These are phyloP conservation scores for Arthrocladium fulminans DNA, from an alignment of 2,329 filamentous ascomycete genomes.

Conservation along the genomic window DNA sequence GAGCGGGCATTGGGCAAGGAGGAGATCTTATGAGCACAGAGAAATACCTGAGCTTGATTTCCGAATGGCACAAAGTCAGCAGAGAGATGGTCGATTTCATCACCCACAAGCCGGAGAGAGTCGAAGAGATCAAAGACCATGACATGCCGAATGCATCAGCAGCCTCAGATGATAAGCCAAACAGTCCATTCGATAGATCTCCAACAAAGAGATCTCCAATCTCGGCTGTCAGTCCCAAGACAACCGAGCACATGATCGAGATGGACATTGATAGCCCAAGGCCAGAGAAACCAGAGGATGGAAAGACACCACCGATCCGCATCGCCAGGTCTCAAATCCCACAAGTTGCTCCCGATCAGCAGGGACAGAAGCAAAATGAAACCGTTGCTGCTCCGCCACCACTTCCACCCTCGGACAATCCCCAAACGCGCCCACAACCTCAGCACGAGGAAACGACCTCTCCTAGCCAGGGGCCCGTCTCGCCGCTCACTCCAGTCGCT, in stretches of 20 bases:
- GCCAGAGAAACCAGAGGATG: background rate
- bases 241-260: slow-evolving; percentile 13
- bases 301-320: background rate
- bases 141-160: slow-evolving; percentile 3
- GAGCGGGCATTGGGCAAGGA: slow-evolving; percentile 28
- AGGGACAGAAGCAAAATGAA: background rate
- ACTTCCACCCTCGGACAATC: slow-evolving; percentile 1
- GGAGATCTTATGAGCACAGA: slow-evolving; percentile 33
- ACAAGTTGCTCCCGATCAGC: background rate
- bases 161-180: background rate
- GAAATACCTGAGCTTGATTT: slow-evolving; percentile 59
- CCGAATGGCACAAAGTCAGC: slow-evolving; percentile 67
- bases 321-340: slow-evolving; percentile 7
- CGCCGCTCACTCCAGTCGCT: slow-evolving; percentile 54
- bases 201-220: slow-evolving; percentile 1
- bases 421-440: slow-evolving; percentile 13
- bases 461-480: slow-evolving; percentile 10
- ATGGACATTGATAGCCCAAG: slow-evolving; percentile 13
- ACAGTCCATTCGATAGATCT: background rate
- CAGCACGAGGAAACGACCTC: slow-evolving; percentile 14
- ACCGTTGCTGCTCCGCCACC: background rate
- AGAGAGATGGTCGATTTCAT: slow-evolving; percentile 58
- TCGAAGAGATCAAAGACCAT: slow-evolving; percentile 1
- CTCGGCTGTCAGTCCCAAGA: slow-evolving; percentile 18
- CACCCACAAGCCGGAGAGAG: slow-evolving; percentile 24